A percentile compares a stretch with the other conserved stretches of the same genome.
Conservation (phyloP, 2,329 filamentous ascomycete species). For the Hyphodiscus sp. region DNA sequence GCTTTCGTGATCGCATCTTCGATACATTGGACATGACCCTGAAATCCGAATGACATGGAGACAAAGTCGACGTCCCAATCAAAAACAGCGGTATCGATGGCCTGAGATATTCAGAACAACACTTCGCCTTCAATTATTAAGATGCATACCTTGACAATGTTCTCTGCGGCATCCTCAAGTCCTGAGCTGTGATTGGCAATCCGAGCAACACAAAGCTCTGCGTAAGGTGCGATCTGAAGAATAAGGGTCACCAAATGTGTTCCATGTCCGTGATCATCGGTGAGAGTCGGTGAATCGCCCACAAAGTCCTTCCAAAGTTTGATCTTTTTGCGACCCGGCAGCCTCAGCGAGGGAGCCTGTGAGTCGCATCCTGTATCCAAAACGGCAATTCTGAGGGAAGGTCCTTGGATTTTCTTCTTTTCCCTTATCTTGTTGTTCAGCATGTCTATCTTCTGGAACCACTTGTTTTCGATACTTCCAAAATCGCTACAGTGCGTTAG, state of each 20-base stretch:
- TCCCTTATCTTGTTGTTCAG: too few relatives aligned
- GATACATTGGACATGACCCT: neutral
- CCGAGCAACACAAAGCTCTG: conserved; percentile 3
- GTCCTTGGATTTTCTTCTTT: too few relatives aligned
- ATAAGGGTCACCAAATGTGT: conserved; percentile 2
- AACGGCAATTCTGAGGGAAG: too few relatives aligned
- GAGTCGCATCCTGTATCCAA: too few relatives aligned
- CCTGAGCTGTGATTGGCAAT: neutral
- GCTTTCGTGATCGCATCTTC: conserved; percentile 1
- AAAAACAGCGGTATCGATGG: conserved; percentile 9
- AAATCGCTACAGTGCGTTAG: too few relatives aligned
- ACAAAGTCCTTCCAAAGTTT: too few relatives aligned
- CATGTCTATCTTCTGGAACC: too few relatives aligned
- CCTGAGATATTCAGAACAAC: conserved; percentile 5
- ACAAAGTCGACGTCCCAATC: conserved; percentile 18
- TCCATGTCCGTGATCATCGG: neutral
- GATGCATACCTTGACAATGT: neutral
- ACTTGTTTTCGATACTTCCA: too few relatives aligned
- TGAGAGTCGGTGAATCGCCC: too few relatives aligned
- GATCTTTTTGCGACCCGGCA: too few relatives aligned
- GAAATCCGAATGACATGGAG: conserved; percentile 14
- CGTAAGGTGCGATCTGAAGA: conserved; percentile 1
- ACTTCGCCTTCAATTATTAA: neutral
- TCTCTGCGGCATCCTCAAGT: neutral
- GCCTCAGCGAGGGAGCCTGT: too few relatives aligned